Conservation (phyloP, 257 asterid genomes). For the Solanum tarapatanum region DNA sequence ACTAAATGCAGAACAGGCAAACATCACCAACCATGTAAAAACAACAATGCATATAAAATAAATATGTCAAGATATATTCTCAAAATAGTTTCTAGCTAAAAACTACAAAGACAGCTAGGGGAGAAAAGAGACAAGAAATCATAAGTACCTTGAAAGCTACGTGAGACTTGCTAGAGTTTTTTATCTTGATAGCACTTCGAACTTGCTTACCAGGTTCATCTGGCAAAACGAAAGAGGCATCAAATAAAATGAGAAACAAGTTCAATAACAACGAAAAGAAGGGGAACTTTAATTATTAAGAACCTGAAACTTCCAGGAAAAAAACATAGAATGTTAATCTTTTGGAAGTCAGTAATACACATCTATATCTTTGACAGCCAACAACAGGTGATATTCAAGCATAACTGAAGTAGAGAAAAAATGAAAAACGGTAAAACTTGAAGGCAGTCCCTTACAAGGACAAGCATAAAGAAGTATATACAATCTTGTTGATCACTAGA, state of each 20-base stretch:
- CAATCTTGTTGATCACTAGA: not conserved
- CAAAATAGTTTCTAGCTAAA: not conserved
- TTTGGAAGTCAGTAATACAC: not conserved
- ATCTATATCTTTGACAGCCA: not conserved
- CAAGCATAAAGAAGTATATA: not conserved
- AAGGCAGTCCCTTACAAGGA: not conserved
- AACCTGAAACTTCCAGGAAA: not conserved
- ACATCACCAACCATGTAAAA: conserved; percentile 10
- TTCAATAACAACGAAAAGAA: not conserved
- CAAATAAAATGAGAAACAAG: not conserved
- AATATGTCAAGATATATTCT: not conserved
- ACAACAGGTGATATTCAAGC: not conserved
- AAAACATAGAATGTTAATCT: not conserved
- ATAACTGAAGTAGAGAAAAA: not conserved
- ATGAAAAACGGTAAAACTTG: not conserved
- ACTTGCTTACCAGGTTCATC: conserved; percentile 98
- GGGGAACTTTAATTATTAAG: not conserved
- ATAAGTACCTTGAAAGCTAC: conserved; percentile 76
- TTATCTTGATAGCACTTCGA: conserved; percentile 78
- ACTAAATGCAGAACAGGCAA: conserved; percentile 30
- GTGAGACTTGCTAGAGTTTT: conserved; percentile 88
- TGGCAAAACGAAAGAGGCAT: conserved; percentile 5
- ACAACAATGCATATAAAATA: not conserved
- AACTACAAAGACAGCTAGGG: not conserved
- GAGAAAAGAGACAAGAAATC: not conserved